Evolutionary conservation across 441 rosid genomes (phyloP).

Genomic region (Oxalis stricta): DNA sequence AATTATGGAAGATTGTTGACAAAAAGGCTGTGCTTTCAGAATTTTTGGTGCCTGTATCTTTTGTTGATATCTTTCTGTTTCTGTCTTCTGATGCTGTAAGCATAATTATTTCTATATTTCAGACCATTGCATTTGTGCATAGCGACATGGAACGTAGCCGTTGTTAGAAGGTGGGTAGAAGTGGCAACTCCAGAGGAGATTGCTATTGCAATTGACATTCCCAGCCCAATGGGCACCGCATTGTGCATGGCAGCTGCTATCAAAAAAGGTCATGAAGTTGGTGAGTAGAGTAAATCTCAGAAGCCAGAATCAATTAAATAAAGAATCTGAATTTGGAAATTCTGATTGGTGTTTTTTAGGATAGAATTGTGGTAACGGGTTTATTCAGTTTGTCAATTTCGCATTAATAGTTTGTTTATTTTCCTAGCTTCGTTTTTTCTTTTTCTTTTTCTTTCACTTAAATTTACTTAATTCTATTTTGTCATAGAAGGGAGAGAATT

Average conservation of each 20-base stretch:
- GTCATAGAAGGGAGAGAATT: conserved; percentile 85
- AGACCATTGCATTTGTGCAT: conserved; percentile 94
- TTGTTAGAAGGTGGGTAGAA: conserved; percentile 88
- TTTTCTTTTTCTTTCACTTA: neutral
- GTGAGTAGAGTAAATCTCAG: conserved; percentile 29
- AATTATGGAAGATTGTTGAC: too few relatives aligned
- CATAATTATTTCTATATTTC: conserved; percentile 16
- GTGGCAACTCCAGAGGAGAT: conserved; percentile 65
- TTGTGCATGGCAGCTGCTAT: conserved; percentile 87
- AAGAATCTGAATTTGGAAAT: too few relatives aligned
- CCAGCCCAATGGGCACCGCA: conserved; percentile 81
- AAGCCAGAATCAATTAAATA: too few relatives aligned
- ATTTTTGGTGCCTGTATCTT: neutral
- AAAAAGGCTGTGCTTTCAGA: too few relatives aligned
- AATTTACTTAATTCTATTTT: conserved; percentile 9
- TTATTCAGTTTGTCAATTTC: too few relatives aligned
- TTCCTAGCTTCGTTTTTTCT: neutral
- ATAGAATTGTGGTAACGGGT: too few relatives aligned
- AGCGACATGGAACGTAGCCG: conserved; percentile 83
- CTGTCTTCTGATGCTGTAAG: conserved; percentile 5
- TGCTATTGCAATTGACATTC: conserved; percentile 61
- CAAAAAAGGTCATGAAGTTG: conserved; percentile 88
- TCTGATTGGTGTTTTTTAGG: too few relatives aligned
- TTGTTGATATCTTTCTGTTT: neutral
- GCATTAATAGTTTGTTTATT: neutral